Evolutionary conservation across 1,284 basidiomycete genomes (phyloP).

Genomic region (Sparassis latifolia): DNA sequence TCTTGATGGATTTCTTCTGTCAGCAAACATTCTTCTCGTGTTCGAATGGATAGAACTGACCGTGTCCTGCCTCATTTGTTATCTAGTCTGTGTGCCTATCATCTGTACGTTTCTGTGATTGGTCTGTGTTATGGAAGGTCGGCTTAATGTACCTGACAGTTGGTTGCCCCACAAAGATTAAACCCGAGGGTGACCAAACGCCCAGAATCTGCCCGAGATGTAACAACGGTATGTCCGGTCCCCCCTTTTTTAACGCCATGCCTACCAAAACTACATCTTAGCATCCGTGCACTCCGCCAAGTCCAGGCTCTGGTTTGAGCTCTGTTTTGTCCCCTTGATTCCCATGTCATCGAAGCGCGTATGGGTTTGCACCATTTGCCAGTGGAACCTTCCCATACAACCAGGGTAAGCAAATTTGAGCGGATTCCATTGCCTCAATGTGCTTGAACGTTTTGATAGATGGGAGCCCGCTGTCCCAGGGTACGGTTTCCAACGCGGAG

Average conservation of each 20-base stretch:
- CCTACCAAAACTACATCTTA: conserved; percentile 14
- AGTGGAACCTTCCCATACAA: conserved; percentile 40
- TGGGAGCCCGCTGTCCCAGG: conserved; percentile 37
- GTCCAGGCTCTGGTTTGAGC: conserved; percentile 45
- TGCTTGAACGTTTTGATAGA: conserved; percentile 20
- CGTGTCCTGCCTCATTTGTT: too few species aligned
- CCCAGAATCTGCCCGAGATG: conserved; percentile 43
- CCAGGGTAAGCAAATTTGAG: conserved; percentile 28
- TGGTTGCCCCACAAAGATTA: conserved; percentile 41
- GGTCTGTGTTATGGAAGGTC: neutral
- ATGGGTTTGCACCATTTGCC: conserved; percentile 49
- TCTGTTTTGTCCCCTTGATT: conserved; percentile 45
- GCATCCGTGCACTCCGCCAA: conserved; percentile 41
- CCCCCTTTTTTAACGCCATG: conserved; percentile 1
- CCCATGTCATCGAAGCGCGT: conserved; percentile 38
- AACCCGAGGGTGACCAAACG: conserved; percentile 34
- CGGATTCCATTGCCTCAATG: conserved; percentile 1
- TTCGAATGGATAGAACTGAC: too few species aligned
- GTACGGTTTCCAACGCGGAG: conserved; percentile 20
- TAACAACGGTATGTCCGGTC: conserved; percentile 34
- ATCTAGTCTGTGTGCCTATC: conserved; percentile 42
- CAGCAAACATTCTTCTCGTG: neutral
- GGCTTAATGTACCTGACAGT: conserved; percentile 25
- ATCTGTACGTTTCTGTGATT: conserved; percentile 29
- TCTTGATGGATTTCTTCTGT: conserved; percentile 10